phyloP scores from a whole-genome alignment of 2,329 filamentous ascomycete species.

The Aspergillus neotritici region DNA sequence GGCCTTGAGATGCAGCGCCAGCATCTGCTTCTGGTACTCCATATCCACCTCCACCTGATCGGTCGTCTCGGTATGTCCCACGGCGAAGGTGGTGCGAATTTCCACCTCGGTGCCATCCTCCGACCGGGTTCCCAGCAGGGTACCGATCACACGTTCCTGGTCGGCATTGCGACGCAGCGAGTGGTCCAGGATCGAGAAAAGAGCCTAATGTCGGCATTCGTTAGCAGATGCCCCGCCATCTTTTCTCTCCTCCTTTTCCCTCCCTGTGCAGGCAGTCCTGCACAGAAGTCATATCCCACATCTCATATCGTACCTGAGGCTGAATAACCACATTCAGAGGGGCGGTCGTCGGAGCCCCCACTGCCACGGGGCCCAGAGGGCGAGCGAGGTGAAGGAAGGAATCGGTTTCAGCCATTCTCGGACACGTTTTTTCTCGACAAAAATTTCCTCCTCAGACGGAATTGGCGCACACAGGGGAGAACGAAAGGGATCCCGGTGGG shows the following conservation, averaged over 20 bases:
- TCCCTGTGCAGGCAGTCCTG: not conserved
- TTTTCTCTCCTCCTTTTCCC: no score
- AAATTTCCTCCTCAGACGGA: slow-evolving; percentile 23
- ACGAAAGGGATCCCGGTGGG: slow-evolving; percentile 7
- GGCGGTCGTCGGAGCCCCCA: slow-evolving; percentile 77
- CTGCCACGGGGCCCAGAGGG: slow-evolving; percentile 74
- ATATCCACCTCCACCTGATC: slow-evolving; percentile 99
- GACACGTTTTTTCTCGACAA: slow-evolving; percentile 26
- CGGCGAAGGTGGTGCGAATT: slow-evolving; percentile 93
- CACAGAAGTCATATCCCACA: not conserved
- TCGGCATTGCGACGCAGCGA: slow-evolving; percentile 85
- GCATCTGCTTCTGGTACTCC: slow-evolving; percentile 99
- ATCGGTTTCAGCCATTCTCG: slow-evolving; percentile 75
- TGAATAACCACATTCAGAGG: slow-evolving; percentile 93
- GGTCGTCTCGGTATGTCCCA: slow-evolving; percentile 95
- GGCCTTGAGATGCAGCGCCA: slow-evolving; percentile 86
- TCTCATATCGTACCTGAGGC: slow-evolving; percentile 65
- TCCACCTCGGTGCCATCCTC: slow-evolving; percentile 97
- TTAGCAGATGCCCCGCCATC: slow-evolving; percentile 10
- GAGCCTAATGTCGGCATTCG: slow-evolving; percentile 40
- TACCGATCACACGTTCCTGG: slow-evolving; percentile 93
- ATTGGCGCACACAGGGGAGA: no score
- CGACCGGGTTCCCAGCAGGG: slow-evolving; percentile 83
- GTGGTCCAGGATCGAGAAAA: slow-evolving; percentile 74
- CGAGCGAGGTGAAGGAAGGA: slow-evolving; percentile 92